A percentile compares a stretch with the other conserved stretches of the same genome.
These are phyloP conservation scores for Apostasia ramifera DNA, from an alignment of 106 monocot species.

Conservation along the genomic window DNA sequence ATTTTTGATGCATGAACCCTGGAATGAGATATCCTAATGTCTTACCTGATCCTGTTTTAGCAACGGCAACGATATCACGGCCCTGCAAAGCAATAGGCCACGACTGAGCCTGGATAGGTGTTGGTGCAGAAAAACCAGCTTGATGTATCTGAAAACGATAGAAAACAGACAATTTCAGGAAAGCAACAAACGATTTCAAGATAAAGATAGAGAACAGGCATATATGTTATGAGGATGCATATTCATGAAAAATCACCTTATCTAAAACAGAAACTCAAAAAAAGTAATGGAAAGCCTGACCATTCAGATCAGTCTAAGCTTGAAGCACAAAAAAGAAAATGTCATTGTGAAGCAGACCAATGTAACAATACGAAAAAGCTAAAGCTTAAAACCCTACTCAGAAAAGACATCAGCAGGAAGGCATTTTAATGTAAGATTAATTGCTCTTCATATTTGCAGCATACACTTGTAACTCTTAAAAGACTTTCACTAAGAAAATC, in stretches of 20 bases:
- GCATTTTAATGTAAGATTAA: too few relatives aligned
- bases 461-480: too few relatives aligned
- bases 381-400: background rate
- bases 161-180: background rate
- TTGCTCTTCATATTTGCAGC: too few relatives aligned
- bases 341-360: background rate
- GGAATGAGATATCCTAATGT: constrained; percentile 77
- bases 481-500: too few relatives aligned
- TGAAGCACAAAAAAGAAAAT: background rate
- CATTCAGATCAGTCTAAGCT: too few relatives aligned
- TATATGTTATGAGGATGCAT: background rate
- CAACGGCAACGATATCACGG: constrained; percentile 67
- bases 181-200: background rate
- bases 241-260: too few relatives aligned
- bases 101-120: constrained; percentile 77
- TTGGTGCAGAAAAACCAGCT: constrained; percentile 70
- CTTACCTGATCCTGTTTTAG: constrained; percentile 87
- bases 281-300: too few relatives aligned
- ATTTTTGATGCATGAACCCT: constrained; percentile 54
- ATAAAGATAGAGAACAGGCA: background rate
- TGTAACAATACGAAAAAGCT: background rate
- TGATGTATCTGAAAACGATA: constrained; percentile 37
- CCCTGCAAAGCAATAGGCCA: constrained; percentile 70
- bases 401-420: too few relatives aligned
- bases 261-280: too few relatives aligned